Evolutionary conservation across 441 rosid genomes (phyloP).

Genomic region (Breynia disticha): DNA sequence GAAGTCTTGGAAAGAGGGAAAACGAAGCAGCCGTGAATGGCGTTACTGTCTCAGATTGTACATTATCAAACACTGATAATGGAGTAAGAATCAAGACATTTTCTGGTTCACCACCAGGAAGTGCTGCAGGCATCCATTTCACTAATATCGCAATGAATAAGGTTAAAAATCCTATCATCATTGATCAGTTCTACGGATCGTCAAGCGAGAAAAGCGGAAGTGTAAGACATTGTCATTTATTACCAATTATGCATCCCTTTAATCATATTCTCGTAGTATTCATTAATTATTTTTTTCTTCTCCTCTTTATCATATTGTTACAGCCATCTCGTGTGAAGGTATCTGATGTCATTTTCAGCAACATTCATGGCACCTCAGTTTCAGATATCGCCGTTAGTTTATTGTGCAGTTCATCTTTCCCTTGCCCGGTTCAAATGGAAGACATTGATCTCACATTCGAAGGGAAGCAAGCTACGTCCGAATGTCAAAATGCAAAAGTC

Average conservation of each 20-base stretch:
- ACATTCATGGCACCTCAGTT: not conserved
- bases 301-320: conserved; percentile 8
- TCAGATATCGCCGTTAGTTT: not conserved
- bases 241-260: not conserved
- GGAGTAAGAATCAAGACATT: conserved; percentile 82
- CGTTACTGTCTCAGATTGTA: conserved; percentile 45
- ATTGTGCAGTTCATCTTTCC: not conserved
- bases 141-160: conserved; percentile 45
- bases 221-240: not conserved
- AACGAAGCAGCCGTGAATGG: conserved; percentile 56
- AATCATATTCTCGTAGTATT: conserved; percentile 24
- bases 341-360: not conserved
- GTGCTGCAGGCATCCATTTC: conserved; percentile 37
- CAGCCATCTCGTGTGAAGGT: conserved; percentile 37
- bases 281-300: not conserved
- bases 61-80: conserved; percentile 27
- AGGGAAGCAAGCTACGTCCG: not conserved
- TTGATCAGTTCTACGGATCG: conserved; percentile 40
- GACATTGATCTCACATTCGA: not conserved
- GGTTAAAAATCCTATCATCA: conserved; percentile 62
- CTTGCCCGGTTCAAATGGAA: not conserved
- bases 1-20: conserved; percentile 66
- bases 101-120: conserved; percentile 48
- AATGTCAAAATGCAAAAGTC: not conserved
- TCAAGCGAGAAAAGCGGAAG: not conserved